These are phyloP conservation scores for Aspergillus steynii DNA, from an alignment of 495 filamentous ascomycete genomes.

Conservation along the genomic window DNA sequence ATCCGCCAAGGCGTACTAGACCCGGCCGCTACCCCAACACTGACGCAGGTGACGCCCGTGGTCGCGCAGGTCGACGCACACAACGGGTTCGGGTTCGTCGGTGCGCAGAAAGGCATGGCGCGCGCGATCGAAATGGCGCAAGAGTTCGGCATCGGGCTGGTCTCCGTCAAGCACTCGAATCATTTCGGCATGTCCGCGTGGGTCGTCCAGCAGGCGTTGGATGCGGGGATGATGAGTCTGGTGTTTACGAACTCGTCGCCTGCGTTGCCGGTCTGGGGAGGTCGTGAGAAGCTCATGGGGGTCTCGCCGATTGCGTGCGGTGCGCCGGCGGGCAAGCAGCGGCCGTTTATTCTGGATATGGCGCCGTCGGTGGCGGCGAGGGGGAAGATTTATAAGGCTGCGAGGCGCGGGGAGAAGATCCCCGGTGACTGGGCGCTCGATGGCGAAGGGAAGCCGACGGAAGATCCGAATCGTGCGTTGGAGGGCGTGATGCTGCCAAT, in stretches of 20 bases:
- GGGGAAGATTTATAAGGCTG: conserved; percentile 76
- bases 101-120: conserved; percentile 62
- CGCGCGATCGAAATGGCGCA: conserved; percentile 64
- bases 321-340: conserved; percentile 58
- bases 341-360: conserved; percentile 75
- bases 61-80: conserved; percentile 66
- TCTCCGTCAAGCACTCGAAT: conserved; percentile 70
- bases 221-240: conserved; percentile 70
- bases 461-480: conserved; percentile 65
- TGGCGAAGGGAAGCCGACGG: conserved; percentile 63
- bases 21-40: conserved; percentile 53
- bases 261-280: conserved; percentile 73
- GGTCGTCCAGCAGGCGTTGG: conserved; percentile 72
- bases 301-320: conserved; percentile 79
- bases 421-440: conserved; percentile 75
- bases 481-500: conserved; percentile 77
- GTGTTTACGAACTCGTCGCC: conserved; percentile 81
- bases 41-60: conserved; percentile 62
- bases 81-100: conserved; percentile 75
- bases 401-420: conserved; percentile 70
- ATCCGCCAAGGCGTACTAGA: conserved; percentile 66
- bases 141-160: conserved; percentile 70
- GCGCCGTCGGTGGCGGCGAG: conserved; percentile 71
- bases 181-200: conserved; percentile 82
- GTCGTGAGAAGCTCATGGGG: conserved; percentile 65